Evolutionary conservation across 495 filamentous ascomycete species (phyloP).

Genomic region (Achaetomiella virescens): DNA sequence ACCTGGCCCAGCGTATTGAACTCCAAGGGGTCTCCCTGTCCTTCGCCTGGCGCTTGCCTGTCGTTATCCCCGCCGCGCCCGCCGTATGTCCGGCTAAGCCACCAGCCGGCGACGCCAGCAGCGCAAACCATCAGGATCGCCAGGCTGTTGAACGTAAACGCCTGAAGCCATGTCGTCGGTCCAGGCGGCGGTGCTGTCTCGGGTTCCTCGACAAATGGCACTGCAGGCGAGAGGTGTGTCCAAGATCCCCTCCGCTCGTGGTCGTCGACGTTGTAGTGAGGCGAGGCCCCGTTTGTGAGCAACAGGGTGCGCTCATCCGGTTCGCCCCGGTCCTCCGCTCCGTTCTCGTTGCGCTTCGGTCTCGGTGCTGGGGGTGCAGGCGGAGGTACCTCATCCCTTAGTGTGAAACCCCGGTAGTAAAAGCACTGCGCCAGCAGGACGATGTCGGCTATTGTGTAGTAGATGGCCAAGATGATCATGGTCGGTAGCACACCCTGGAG

Average conservation of each 20-base stretch:
- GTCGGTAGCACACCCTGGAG: slow-evolving; percentile 93
- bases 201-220: slow-evolving; percentile 52
- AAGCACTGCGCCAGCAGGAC: slow-evolving; percentile 84
- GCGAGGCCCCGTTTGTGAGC: slow-evolving; percentile 16
- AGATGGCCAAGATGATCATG: slow-evolving; percentile 90
- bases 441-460: slow-evolving; percentile 91
- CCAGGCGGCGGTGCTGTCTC: slow-evolving; percentile 24
- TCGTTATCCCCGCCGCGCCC: slow-evolving; percentile 6
- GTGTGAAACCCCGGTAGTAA: slow-evolving; percentile 82
- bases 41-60: not conserved
- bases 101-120: slow-evolving; percentile 83
- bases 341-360: slow-evolving; percentile 13
- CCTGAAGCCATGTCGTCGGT: slow-evolving; percentile 46
- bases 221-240: slow-evolving; percentile 68
- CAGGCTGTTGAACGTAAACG: slow-evolving; percentile 61
- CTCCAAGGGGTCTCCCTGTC: slow-evolving; percentile 35
- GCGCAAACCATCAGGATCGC: slow-evolving; percentile 72
- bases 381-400: slow-evolving; percentile 47
- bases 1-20: slow-evolving; percentile 76
- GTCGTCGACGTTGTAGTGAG: slow-evolving; percentile 9
- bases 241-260: slow-evolving; percentile 46
- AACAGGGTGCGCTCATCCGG: slow-evolving; percentile 40
- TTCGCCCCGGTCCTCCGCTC: not conserved
- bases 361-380: slow-evolving; percentile 11
- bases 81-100: slow-evolving; percentile 47